A percentile compares a stretch with the other conserved stretches of the same genome.
Conservation (phyloP, 257 asterid genomes). For the Solanum microdontum region DNA sequence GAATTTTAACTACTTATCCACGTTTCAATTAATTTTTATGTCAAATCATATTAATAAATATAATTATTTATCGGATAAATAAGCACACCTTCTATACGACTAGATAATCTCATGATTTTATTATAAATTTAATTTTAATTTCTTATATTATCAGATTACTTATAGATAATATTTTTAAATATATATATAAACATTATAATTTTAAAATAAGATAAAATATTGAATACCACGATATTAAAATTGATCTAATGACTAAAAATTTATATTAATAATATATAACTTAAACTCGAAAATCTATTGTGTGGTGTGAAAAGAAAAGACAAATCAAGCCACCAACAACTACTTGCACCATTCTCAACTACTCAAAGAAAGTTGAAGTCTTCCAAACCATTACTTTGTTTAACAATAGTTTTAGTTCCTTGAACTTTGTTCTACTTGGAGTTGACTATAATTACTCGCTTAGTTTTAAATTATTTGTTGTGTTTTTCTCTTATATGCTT, state of each 20-base stretch:
- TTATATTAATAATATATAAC: not conserved
- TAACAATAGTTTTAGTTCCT: not conserved
- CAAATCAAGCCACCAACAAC: not conserved
- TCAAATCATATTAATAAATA: not conserved
- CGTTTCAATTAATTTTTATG: not conserved
- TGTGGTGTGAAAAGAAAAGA: not conserved
- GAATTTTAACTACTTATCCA: not conserved
- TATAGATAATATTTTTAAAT: no score
- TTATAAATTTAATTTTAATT: no score
- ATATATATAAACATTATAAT: not conserved
- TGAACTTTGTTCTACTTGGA: not conserved
- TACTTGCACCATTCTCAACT: not conserved
- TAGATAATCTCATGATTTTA: not conserved
- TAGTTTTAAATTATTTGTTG: no score
- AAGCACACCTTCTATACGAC: not conserved
- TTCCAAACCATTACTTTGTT: not conserved
- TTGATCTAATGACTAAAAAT: fast-evolving
- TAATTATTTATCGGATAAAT: not conserved
- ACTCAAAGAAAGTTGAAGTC: not conserved
- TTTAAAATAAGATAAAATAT: not conserved
- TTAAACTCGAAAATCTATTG: not conserved
- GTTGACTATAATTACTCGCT: not conserved
- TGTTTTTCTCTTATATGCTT: not conserved
- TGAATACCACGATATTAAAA: not conserved
- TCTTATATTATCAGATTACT: no score